Base-by-base conservation (phyloP, 1,139 yeast species). In the Suhomyces chickasaworum region DNA sequence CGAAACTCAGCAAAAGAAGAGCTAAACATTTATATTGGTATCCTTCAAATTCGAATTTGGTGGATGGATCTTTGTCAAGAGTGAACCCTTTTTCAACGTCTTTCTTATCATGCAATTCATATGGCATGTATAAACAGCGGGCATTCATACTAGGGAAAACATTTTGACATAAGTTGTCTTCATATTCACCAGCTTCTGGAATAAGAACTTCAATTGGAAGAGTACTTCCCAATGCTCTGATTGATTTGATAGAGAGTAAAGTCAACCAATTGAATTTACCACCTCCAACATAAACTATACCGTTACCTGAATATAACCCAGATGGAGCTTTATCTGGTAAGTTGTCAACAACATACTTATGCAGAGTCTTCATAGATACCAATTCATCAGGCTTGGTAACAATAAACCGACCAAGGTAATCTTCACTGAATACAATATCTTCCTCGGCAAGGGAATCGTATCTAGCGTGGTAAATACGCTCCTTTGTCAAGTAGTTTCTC, bases 221-320 rank as follows among this genome's bases (percentile, higher is more conserved):
- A 29, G 73, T 68, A 7, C 84, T 79, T 0, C 90, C 89, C 16
- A 78, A 65, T 15, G 81, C 76, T 52, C 96, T 69, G 41, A 89
- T 65, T 44, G 85, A 76, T 59, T 80, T 78, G 50, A 89, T 75
- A 1, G 93, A 82, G 22, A 86, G 67, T 40, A 86, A 67, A 13
- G 89, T 79, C 52, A 86, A 68, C 77, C 95, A 84, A 59, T 86
- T 84, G 68, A 83, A 86, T 54, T 77, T 78, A 2, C 91, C 93
- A 37, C 95, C 95, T 16, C 93, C 93, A 31, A 86, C 91, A 57
- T 81, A 84, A 1, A 88, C 96, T 34, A 88, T 81, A 23, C 96
- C 96, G 49, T 81, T 74, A 0, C 91, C 91, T n/a, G 67, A 59
- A 59, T 80, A 83, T 9, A 79, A 58, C 2, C 73, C 67, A 25